phyloP scores from a whole-genome alignment of 1,139 yeast genomes.

The Nakaseomyces kungkrabaensis region DNA sequence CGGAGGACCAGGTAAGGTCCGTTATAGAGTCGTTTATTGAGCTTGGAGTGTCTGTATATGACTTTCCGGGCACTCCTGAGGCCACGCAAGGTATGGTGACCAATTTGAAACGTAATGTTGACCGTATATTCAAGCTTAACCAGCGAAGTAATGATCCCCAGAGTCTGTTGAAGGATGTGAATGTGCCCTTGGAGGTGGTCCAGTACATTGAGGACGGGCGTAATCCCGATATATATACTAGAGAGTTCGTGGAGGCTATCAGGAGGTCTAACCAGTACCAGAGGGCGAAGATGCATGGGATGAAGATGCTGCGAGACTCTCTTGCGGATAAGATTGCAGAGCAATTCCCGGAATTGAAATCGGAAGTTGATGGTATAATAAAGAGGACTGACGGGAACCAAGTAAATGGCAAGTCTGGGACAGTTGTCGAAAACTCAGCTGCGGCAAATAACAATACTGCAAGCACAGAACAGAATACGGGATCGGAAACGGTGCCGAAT shows the following conservation, averaged over 20 bases:
- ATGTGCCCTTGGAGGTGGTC: slow-evolving; percentile 68
- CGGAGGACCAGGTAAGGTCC: slow-evolving; percentile 54
- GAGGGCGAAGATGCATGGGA: slow-evolving; percentile 68
- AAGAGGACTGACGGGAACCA: slow-evolving; percentile 29
- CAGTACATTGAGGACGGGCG: slow-evolving; percentile 90
- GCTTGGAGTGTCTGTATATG: slow-evolving; percentile 85
- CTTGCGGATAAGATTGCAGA: slow-evolving; percentile 58
- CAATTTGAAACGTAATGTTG: slow-evolving; percentile 32
- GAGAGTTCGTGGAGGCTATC: slow-evolving; percentile 91
- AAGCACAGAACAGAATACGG: neutral
- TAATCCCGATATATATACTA: slow-evolving; percentile 91
- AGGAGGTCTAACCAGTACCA: slow-evolving; percentile 80
- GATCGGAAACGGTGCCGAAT: neutral
- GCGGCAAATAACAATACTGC: too few relatives aligned
- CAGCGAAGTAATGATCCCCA: slow-evolving; percentile 26
- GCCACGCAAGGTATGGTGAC: slow-evolving; percentile 46
- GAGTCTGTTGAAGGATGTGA: slow-evolving; percentile 32
- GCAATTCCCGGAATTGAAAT: slow-evolving; percentile 68
- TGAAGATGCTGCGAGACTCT: slow-evolving; percentile 47
- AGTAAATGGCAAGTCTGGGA: neutral
- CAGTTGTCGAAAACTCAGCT: too few relatives aligned
- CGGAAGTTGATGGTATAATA: slow-evolving; percentile 42
- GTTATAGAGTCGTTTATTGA: slow-evolving; percentile 81
- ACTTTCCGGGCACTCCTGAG: slow-evolving; percentile 75
- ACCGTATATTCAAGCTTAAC: slow-evolving; percentile 25